Conservation (phyloP, 192 early-diverging fungal species). For the Rhizophagus clarus region DNA sequence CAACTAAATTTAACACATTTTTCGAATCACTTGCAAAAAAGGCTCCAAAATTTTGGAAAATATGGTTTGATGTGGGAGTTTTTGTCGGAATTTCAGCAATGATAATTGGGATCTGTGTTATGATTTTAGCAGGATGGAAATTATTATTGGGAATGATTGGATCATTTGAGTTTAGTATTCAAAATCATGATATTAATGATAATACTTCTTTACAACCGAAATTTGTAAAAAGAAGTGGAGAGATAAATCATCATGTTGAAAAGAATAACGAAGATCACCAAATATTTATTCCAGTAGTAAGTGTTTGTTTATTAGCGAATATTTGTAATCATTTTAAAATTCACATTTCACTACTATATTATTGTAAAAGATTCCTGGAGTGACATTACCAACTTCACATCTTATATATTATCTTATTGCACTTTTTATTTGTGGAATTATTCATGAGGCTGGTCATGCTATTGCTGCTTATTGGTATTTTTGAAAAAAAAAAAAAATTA, state of each 20-base stretch:
- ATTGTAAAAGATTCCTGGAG: constrained; percentile 68
- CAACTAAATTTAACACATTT: constrained; percentile 46
- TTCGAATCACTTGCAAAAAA: constrained; percentile 43
- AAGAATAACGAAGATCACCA: constrained; percentile 34
- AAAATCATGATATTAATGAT: not conserved
- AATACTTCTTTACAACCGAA: constrained; percentile 1
- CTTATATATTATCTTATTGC: constrained; percentile 68
- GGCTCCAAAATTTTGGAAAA: constrained; percentile 52
- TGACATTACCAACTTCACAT: constrained; percentile 70
- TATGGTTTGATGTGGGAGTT: constrained; percentile 61
- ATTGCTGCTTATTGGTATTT: constrained; percentile 66
- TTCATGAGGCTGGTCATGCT: constrained; percentile 78
- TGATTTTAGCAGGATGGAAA: constrained; percentile 51
- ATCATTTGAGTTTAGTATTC: not conserved
- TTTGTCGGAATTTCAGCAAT: constrained; percentile 49
- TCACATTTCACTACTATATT: not conserved
- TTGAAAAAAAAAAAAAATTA: not conserved
- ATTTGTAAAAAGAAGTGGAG: constrained; percentile 18
- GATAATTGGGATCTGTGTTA: constrained; percentile 47
- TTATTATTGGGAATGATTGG: constrained; percentile 33
- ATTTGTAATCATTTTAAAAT: not conserved
- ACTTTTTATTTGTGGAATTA: constrained; percentile 59
- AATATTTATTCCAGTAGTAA: constrained; percentile 68
- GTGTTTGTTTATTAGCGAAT: not conserved
- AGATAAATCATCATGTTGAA: constrained; percentile 27